Evolutionary conservation across 345 rosid genomes (phyloP).

Genomic region (Corchorus capsularis): DNA sequence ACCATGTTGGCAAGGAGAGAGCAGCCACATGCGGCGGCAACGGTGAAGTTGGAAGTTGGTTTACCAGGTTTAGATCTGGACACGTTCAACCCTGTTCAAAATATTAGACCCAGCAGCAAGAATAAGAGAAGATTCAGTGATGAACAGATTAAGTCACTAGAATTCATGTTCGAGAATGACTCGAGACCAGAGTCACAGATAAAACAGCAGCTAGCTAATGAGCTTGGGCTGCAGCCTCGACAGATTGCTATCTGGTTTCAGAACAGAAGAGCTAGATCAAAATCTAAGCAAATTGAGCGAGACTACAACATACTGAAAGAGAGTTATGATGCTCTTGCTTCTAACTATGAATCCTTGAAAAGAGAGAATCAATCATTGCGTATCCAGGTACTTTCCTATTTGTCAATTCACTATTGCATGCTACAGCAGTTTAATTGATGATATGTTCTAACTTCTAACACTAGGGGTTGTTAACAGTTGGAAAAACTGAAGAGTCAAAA

Average conservation of each 20-base stretch:
- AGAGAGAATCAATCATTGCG: constrained; percentile 31
- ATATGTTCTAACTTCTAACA: not conserved
- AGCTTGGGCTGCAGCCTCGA: constrained; percentile 43
- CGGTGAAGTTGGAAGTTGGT: constrained; percentile 7
- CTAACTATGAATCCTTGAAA: constrained; percentile 33
- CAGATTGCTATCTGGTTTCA: constrained; percentile 56
- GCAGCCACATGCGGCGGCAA: not conserved
- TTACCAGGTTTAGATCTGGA: constrained; percentile 7
- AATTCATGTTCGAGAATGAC: constrained; percentile 31
- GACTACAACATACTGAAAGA: constrained; percentile 35
- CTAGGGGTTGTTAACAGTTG: constrained; percentile 29
- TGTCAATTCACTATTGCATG: not conserved
- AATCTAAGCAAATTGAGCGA: constrained; percentile 44
- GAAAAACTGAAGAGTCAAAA: constrained; percentile 25
- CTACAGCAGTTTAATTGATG: not conserved
- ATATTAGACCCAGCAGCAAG: constrained; percentile 2
- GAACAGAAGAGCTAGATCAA: constrained; percentile 46
- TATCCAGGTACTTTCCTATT: constrained; percentile 25
- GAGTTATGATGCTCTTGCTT: constrained; percentile 27
- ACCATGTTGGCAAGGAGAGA: not conserved
- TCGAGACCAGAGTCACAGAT: constrained; percentile 25
- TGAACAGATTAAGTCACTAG: constrained; percentile 32
- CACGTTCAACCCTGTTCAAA: constrained; percentile 13
- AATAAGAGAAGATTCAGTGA: constrained; percentile 31
- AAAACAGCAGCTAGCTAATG: constrained; percentile 37